Conservation (phyloP, 257 asterid species). For the Agastache rugosa region DNA sequence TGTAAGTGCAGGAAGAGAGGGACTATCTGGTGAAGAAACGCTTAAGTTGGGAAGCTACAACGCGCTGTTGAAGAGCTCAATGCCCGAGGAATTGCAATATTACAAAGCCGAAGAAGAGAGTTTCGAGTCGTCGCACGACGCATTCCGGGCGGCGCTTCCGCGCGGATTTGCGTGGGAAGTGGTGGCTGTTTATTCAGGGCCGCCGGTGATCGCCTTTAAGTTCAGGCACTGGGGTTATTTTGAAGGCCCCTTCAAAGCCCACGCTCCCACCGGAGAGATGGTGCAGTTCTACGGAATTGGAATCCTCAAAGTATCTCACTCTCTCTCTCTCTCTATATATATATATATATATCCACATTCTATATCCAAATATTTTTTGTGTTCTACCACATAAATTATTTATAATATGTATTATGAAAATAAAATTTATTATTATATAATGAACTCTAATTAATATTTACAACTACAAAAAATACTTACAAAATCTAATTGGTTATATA, state of each 20-base stretch:
- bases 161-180: conserved; percentile 97
- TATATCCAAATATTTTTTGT: too few relatives aligned
- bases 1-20: conserved; percentile 60
- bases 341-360: too few relatives aligned
- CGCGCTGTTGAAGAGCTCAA: conserved; percentile 76
- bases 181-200: conserved; percentile 68
- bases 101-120: conserved; percentile 87
- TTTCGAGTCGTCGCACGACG: conserved; percentile 80
- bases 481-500: too few relatives aligned
- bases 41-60: conserved; percentile 76
- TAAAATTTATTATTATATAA: too few relatives aligned
- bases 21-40: conserved; percentile 74
- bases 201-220: conserved; percentile 75
- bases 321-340: background rate
- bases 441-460: too few relatives aligned
- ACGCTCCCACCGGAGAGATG: conserved; percentile 74
- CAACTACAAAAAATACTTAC: too few relatives aligned
- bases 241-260: conserved; percentile 85
- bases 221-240: conserved; percentile 95
- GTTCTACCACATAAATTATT: too few relatives aligned
- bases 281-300: conserved; percentile 74
- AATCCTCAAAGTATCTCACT: conserved; percentile 54
- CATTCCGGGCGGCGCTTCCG: conserved; percentile 70
- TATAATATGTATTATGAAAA: too few relatives aligned
- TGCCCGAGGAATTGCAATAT: conserved; percentile 74